A percentile compares a stretch with the other conserved stretches of the same genome.
These are phyloP conservation scores for Isoetes engelmannii DNA, from an alignment of 83 land plant genomes.

Conservation along the genomic window DNA sequence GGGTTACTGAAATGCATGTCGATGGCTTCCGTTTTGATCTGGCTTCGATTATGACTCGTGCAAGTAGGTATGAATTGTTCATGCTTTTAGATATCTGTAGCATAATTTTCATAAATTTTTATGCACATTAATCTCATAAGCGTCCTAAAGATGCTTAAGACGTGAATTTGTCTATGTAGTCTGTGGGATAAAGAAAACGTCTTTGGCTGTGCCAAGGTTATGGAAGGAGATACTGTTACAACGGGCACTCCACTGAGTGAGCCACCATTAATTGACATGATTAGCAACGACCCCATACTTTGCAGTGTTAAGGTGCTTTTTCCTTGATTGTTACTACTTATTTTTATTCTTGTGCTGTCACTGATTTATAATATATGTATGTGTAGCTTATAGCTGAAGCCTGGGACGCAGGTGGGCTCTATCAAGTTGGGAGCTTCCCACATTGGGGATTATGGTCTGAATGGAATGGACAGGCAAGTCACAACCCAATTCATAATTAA, in stretches of 20 bases:
- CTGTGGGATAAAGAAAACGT: constrained; percentile 92
- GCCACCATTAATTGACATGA: constrained; percentile 94
- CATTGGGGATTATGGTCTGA: constrained; percentile 99
- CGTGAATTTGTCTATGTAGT: constrained; percentile 23
- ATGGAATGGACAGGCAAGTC: constrained; percentile 94
- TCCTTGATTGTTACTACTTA: neutral
- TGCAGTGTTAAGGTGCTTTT: constrained; percentile 69
- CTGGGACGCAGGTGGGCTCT: constrained; percentile 96
- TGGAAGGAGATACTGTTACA: constrained; percentile 60
- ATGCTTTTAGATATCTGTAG: neutral
- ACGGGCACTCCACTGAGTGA: constrained; percentile 84
- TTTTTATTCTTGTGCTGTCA: too few relatives aligned
- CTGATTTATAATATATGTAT: neutral
- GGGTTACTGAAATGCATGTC: constrained; percentile 96
- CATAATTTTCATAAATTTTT: neutral
- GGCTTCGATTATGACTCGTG: constrained; percentile 90
- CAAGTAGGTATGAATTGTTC: constrained; percentile 50
- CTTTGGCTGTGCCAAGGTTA: constrained; percentile 41
- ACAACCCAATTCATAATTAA: too few relatives aligned
- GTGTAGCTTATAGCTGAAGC: constrained; percentile 96
- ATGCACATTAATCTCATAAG: neutral
- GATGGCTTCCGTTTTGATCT: constrained; percentile 99
- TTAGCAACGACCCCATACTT: constrained; percentile 96
- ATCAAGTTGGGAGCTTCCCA: constrained; percentile 96
- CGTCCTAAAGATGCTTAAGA: neutral